Base-by-base conservation (phyloP, 1,284 basidiomycete genomes). In the Puccinia coronata region DNA sequence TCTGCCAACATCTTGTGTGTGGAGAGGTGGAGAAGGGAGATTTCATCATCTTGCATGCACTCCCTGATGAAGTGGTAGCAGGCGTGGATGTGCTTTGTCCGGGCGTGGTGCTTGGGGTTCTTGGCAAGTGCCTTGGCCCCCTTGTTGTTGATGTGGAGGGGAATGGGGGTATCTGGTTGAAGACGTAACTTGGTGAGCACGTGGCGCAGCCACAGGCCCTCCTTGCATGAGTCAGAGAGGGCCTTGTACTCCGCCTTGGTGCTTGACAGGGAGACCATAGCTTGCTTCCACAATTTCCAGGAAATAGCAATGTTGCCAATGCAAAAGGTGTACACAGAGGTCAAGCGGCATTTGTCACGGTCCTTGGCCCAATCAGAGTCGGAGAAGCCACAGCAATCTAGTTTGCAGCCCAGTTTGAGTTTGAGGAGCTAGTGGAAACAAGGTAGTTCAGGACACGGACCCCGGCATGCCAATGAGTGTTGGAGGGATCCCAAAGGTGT, bases 341-440 rank as follows among this genome's bases (percentile, higher is more conserved):
- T 75, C 0, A 8, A 75, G 4, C 25, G 14, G 14, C 53, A 12
- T 18, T 72, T 49, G 28, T 72, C 23, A 1, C 12, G 47, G 14
- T 72, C 47, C 43, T 72, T 25, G 1, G 70, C 70, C 70, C 70
- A 72, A n/a, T 72, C 25, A 2, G 43, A 72, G 14, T 72, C n/a
- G 0, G 55, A 61, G 41, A 34, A 76, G 4, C 55, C 57, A 2
- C 25, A 36, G 39, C 3, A 4, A 36, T 61, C 41, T 2, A 74
- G 31, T 6, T 57, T 25, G 1, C 72, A 49, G 3, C 72, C 72
- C 16, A 74, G 25, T 12, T n/a, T 18, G 12, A 74, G 51, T 14
- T 57, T 57, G 28, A 57, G 31, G 34, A 6, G 3, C 23, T 34
- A 12, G 43, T 57, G 31, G 18, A n/a, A 3, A 47, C 20, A 14